Evolutionary conservation across 139 green algal species (phyloP).

Genomic region (Picochlorum sp.): DNA sequence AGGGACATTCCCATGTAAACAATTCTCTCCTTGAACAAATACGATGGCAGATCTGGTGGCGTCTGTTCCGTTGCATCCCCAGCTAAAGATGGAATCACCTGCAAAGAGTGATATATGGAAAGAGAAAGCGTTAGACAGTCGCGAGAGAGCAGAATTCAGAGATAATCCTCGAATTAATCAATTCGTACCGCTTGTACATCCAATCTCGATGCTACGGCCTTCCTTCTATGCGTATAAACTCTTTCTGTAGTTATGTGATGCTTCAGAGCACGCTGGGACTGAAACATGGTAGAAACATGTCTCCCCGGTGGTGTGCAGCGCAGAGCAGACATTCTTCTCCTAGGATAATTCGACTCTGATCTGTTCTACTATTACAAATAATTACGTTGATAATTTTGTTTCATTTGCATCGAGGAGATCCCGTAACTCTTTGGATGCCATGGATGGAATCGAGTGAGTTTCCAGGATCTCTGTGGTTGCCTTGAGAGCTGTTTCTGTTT

Average conservation of each 20-base stretch:
- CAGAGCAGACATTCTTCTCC: no score
- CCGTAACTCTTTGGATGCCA: slow-evolving; percentile 41
- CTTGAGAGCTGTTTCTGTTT: slow-evolving; percentile 35
- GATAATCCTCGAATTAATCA: not conserved
- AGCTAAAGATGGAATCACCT: slow-evolving; percentile 62
- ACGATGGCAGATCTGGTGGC: slow-evolving; percentile 93
- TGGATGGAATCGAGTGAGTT: slow-evolving; percentile 51
- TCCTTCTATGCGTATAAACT: not conserved
- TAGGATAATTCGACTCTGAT: no score
- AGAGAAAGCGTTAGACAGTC: no score
- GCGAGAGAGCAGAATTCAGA: not conserved
- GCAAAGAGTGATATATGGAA: not conserved
- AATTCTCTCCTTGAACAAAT: slow-evolving; percentile 97
- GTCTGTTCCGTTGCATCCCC: slow-evolving; percentile 73
- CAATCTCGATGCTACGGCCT: slow-evolving; percentile 17
- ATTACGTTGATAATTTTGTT: not conserved
- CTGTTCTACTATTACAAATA: no score
- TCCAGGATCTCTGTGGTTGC: slow-evolving; percentile 49
- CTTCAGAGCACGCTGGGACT: no score
- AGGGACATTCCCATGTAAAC: slow-evolving; percentile 94
- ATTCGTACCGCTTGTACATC: slow-evolving; percentile 24
- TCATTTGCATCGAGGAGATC: not conserved
- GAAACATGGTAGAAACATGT: no score
- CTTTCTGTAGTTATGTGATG: not conserved
- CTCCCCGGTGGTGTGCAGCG: no score